Conservation (phyloP, 257 asterid genomes). For the Nicotiana undulata region DNA sequence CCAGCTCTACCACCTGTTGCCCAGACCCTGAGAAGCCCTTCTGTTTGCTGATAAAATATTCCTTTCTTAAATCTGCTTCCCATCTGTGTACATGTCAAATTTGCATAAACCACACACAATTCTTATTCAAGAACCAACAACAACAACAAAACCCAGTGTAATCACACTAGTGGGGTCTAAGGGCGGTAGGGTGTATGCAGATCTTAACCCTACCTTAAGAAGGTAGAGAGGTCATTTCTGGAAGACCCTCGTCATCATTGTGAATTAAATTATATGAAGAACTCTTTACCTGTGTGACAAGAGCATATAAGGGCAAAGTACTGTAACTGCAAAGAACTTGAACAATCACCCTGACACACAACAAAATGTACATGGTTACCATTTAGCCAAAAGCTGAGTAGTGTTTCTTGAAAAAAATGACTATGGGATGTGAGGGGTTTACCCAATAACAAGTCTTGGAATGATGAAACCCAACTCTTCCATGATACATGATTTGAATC, state of each 20-base stretch:
- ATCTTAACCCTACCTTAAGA: too few species aligned
- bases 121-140: neutral
- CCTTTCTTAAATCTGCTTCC: constrained; percentile 63
- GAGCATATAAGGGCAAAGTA: constrained; percentile 50
- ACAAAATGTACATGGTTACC: neutral
- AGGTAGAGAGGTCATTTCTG: too few species aligned
- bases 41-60: constrained; percentile 26
- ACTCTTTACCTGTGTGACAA: constrained; percentile 48
- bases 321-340: constrained; percentile 57
- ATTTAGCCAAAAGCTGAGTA: neutral
- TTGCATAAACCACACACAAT: neutral
- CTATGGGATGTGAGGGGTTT: constrained; percentile 1
- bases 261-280: neutral
- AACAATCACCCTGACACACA: constrained; percentile 34
- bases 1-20: constrained; percentile 9
- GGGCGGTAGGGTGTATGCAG: too few species aligned
- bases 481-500: constrained; percentile 86
- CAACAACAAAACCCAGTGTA: too few species aligned
- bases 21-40: constrained; percentile 28
- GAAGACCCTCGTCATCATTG: neutral
- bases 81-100: constrained; percentile 42
- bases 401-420: neutral
- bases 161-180: too few species aligned
- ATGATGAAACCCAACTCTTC: constrained; percentile 54
- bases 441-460: constrained; percentile 74